A percentile compares a stretch with the other conserved stretches of the same genome.
phyloP scores from a whole-genome alignment of 106 monocot genomes.

The Apostasia shenzhenica region DNA sequence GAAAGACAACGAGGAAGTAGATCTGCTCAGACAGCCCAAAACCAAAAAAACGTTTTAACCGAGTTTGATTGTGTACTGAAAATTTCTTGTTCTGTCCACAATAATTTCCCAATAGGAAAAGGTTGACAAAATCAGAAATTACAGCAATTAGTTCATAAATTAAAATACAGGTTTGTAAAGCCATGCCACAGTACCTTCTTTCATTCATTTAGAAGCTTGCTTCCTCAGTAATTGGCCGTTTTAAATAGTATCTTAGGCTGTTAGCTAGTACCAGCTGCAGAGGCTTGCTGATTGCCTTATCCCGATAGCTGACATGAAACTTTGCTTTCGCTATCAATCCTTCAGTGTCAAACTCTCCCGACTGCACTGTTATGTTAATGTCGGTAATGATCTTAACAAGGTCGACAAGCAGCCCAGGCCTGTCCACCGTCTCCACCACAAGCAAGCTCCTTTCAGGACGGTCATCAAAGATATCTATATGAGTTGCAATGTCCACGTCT shows the following conservation, averaged over 20 bases:
- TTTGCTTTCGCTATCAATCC: constrained; percentile 90
- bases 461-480: constrained; percentile 70
- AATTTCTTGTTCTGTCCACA: no score
- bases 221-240: constrained; percentile 89
- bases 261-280: constrained; percentile 81
- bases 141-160: no score
- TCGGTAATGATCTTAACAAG: constrained; percentile 88
- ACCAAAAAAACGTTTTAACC: no score
- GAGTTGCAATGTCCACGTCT: constrained; percentile 94
- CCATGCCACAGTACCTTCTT: no score
- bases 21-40: no score
- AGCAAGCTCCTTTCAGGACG: constrained; percentile 83
- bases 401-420: constrained; percentile 85
- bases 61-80: no score
- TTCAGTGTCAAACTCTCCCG: constrained; percentile 96
- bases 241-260: constrained; percentile 87
- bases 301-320: constrained; percentile 86
- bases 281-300: constrained; percentile 58
- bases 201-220: constrained; percentile 49
- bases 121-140: no score
- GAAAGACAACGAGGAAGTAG: no score
- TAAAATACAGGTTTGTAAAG: no score
- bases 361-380: constrained; percentile 76
- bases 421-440: constrained; percentile 80
- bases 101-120: no score